Evolutionary conservation across 805 yeast genomes (phyloP).

Genomic region (Metschnikowia reukaufii): DNA sequence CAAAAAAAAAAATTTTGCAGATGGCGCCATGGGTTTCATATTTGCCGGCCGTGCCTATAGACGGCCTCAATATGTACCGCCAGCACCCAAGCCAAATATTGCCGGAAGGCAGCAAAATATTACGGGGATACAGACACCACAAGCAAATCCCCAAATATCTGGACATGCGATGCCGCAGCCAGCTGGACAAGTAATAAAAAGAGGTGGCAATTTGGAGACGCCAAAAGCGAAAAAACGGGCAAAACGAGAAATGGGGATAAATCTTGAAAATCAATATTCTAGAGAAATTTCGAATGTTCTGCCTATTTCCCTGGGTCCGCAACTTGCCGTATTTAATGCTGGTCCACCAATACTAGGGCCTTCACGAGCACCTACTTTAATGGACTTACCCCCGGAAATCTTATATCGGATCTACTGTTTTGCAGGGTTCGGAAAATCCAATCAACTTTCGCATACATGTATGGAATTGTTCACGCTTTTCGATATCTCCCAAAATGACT

Average conservation of each 20-base stretch:
- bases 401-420: constrained; percentile 37
- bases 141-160: not conserved
- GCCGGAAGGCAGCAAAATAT: not conserved
- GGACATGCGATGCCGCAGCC: not conserved
- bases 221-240: not conserved
- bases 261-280: too few species aligned
- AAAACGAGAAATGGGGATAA: too few species aligned
- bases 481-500: constrained; percentile 10
- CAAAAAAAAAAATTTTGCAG: not conserved
- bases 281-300: too few species aligned
- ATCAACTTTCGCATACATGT: constrained; percentile 37
- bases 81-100: not conserved
- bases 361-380: constrained; percentile 18
- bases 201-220: not conserved
- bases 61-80: not conserved
- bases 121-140: not conserved
- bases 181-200: not conserved
- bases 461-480: constrained; percentile 29
- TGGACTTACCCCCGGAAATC: constrained; percentile 45
- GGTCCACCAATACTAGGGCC: not conserved
- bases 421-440: constrained; percentile 30
- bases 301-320: too few species aligned
- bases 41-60: constrained; percentile 5
- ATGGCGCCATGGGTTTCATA: constrained; percentile 10
- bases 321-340: not conserved